Evolutionary conservation across 192 early-diverging fungal species (phyloP).

Genomic region (Neocallimastix lanati): DNA sequence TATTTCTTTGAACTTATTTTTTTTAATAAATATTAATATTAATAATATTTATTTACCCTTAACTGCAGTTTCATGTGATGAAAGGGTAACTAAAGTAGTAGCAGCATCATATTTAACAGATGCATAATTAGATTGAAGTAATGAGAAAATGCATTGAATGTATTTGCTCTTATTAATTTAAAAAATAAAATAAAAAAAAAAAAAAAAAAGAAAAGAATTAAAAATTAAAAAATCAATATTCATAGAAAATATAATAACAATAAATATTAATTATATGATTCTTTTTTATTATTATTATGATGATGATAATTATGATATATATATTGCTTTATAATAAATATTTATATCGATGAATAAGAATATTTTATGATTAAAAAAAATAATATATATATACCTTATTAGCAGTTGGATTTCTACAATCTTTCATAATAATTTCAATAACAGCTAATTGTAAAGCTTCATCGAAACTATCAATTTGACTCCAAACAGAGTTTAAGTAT

Average conservation of each 20-base stretch:
- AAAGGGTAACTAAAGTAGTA: conserved; percentile 69
- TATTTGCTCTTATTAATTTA: conserved; percentile 46
- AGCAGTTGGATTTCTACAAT: conserved; percentile 53
- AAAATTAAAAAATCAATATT: no score
- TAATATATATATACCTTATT: conserved; percentile 56
- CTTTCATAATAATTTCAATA: conserved; percentile 88
- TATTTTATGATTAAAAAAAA: no score
- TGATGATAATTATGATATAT: no score
- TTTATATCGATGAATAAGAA: no score
- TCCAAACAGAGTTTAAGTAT: conserved; percentile 56
- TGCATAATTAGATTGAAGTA: conserved; percentile 59
- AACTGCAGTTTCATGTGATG: conserved; percentile 71
- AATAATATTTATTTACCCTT: no score
- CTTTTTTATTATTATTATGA: no score
- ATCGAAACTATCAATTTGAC: conserved; percentile 62
- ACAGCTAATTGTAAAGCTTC: conserved; percentile 82
- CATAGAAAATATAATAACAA: no score
- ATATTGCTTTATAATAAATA: no score
- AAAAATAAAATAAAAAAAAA: neutral
- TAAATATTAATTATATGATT: no score
- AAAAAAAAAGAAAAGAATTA: no score
- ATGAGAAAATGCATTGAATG: conserved; percentile 72
- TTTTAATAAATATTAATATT: no score
- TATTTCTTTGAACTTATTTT: no score
- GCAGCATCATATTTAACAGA: conserved; percentile 98